phyloP scores from a whole-genome alignment of 2,329 filamentous ascomycete genomes.

The Talaromyces islandicus region DNA sequence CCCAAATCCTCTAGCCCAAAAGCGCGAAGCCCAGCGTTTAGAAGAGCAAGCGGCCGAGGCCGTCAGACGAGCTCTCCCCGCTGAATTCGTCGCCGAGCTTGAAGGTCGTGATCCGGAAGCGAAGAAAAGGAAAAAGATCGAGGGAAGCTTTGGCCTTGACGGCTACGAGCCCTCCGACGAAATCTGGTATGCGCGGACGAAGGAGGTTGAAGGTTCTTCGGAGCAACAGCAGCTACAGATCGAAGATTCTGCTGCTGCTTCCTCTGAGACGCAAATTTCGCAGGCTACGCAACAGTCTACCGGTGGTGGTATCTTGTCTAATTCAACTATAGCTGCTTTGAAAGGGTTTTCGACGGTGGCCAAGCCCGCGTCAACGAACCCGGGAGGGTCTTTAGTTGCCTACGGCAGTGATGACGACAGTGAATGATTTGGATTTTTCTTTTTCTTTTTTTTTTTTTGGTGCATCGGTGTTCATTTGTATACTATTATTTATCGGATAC shows the following conservation, averaged over 20 bases:
- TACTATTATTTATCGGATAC: not conserved
- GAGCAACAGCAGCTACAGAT: constrained; percentile 42
- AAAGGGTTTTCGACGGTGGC: constrained; percentile 48
- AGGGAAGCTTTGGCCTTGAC: constrained; percentile 80
- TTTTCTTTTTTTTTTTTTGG: constrained; percentile 9
- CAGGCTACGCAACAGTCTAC: constrained; percentile 45
- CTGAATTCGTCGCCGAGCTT: constrained; percentile 86
- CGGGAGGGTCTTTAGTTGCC: constrained; percentile 68
- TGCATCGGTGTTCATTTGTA: constrained; percentile 4
- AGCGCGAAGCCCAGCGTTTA: constrained; percentile 77
- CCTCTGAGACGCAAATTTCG: constrained; percentile 20
- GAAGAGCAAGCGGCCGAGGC: constrained; percentile 97
- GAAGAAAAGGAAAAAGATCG: constrained; percentile 79
- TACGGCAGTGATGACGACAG: constrained; percentile 89
- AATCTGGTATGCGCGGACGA: constrained; percentile 81
- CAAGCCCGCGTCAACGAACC: constrained; percentile 35
- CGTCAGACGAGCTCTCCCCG: constrained; percentile 78
- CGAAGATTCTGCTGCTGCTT: constrained; percentile 38
- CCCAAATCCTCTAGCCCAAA: constrained; percentile 91
- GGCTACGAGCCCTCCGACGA: constrained; percentile 93
- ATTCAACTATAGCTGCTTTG: constrained; percentile 73
- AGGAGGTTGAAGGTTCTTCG: constrained; percentile 57
- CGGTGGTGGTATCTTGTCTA: constrained; percentile 70
- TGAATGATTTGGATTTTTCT: constrained; percentile 43
- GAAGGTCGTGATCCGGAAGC: constrained; percentile 86